Evolutionary conservation across 1,284 basidiomycete species (phyloP).

Genomic region (Wolfiporia cocos): DNA sequence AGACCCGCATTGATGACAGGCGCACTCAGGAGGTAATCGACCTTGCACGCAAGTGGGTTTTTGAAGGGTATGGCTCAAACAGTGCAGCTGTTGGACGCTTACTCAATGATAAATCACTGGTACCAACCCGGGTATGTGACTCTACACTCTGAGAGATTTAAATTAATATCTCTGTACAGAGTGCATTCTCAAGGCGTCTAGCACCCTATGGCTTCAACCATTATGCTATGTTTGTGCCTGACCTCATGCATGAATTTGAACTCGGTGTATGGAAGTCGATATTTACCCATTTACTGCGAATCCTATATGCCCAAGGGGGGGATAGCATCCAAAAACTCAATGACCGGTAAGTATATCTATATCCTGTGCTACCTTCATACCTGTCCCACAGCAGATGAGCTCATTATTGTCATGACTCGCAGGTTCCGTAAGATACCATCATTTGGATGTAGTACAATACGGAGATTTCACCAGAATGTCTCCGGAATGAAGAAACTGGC

Average conservation of each 20-base stretch:
- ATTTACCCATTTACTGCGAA: slow-evolving; percentile 6
- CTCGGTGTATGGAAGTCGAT: slow-evolving; percentile 28
- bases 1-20: slow-evolving; percentile 3
- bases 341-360: slow-evolving; percentile 11
- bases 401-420: neutral
- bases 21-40: slow-evolving; percentile 1
- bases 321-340: slow-evolving; percentile 10
- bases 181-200: slow-evolving; percentile 21
- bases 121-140: slow-evolving; percentile 1
- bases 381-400: neutral
- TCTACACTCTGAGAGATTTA: too few relatives aligned
- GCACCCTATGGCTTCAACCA: slow-evolving; percentile 20
- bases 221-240: slow-evolving; percentile 25
- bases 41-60: slow-evolving; percentile 11
- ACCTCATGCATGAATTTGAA: slow-evolving; percentile 34
- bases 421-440: slow-evolving; percentile 23
- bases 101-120: slow-evolving; percentile 10
- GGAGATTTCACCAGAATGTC: slow-evolving; percentile 19
- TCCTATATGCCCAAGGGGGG: slow-evolving; percentile 5
- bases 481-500: slow-evolving; percentile 23
- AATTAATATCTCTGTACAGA: slow-evolving; percentile 13
- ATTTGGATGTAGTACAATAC: slow-evolving; percentile 23
- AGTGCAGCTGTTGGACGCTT: slow-evolving; percentile 6
- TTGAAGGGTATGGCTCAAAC: slow-evolving; percentile 7
- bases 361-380: neutral